Base-by-base conservation (phyloP, 768 basidiomycete species). In the Lactarius pseudohatsudake region DNA sequence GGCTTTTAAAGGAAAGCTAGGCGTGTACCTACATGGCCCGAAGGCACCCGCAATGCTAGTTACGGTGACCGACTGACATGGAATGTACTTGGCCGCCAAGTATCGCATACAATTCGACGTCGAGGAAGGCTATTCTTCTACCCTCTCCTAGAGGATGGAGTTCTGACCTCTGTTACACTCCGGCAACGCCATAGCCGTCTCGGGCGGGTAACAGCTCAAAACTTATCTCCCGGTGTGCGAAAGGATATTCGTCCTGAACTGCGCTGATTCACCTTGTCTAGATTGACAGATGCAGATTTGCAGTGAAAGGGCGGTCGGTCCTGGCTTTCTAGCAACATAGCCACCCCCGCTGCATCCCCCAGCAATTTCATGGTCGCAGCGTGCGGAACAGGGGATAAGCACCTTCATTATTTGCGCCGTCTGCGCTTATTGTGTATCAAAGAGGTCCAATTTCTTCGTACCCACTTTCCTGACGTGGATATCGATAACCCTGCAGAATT, bases 391-490 rank as follows among this genome's bases (percentile, higher is more conserved):
- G 77, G 87, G 87, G 28, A 91, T 92, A 74, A 32, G 84, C 65
- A 7, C 38, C 28, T 61, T 3, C 45, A 18, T 20, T 34, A 45
- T 62, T 64, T 62, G 34, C 16, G 20, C 41, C 13, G 67, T 57
- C 60, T 54, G 59, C 56, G 41, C 50, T 36, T 38, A 57, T 65
- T 20, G 28, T 40, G 18, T 30, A 32, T 57, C 41, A n/a, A 56
- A 20, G 66, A 94, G 91, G 83, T 88, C 16, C 85, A 87, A 63
- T 90, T 47, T 71, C 79, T 92, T 57, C 85, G 88, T 55, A 86
- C 85, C 4, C 82, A 83, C 74, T 81, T 88, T 62, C 90, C 91
- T 1, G 90, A 92, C 66, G 80, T 88, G 18, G 89, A 92, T 66
- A 79, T 94, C 9, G 34, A 34, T n/a, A 78, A 88, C 10, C 78